Evolutionary conservation across 768 basidiomycete species (phyloP), one percentile per base, ranked within the genome.

Genomic region (Suillus placidus): DNA sequence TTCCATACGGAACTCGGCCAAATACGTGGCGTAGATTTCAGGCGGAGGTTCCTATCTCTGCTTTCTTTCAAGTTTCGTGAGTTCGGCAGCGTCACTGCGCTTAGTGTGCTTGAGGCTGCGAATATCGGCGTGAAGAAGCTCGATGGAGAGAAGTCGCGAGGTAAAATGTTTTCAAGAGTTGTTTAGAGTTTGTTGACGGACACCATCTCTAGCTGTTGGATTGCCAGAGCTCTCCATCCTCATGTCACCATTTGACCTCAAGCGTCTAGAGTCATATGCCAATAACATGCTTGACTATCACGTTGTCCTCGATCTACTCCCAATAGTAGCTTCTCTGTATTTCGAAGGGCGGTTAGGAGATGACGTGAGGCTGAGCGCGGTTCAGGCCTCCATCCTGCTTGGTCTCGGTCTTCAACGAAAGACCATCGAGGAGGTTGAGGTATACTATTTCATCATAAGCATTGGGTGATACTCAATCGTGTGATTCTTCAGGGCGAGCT

Each of bases 211-310:
- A 74, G 76, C 14, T 18, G 37, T 77, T 42, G 52, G 64, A 38
- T 64, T 72, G 13, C 51, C 78, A 2, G 91, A 92, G 65, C 79
- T 91, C 18, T 80, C 86, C 1, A 80, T 89, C 56, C 74, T 92
- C 8, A 75, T 96, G 64, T 90, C 94, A 0, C 94, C 97, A 0
- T 99, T 97, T 75, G 97, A 99, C 77, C 84, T 99, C 71, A 98
- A 99, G 76, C 90, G 97, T 1, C 84, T 99, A 16, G 92, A 96
- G 71, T 93, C 97, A 6, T 99, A 99, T 69, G 92, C 95, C 1
- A 95, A 97, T 76, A 95, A 95, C 74, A 90, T 92, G 87, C 84
- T 99, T 49, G 97, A 99, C 77, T 98, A 97, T 72, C 97, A 99
- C 74, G 94, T 97, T 70, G 87, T 99, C 64, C 83, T 99, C 47